Conservation (phyloP, 208 protist species). For the Naegleria gruberi region DNA sequence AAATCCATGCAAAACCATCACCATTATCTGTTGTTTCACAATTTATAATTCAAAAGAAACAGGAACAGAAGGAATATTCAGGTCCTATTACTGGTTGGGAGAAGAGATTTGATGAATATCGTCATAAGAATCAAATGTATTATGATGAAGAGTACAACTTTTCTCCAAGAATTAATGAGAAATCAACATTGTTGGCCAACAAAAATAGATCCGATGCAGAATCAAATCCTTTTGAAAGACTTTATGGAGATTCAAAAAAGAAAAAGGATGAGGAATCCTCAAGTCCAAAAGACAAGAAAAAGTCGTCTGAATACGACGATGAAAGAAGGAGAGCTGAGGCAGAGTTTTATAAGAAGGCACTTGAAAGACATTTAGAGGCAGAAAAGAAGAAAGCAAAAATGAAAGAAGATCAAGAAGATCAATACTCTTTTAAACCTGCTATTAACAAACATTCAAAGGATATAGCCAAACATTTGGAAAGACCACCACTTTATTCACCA, state of each 20-base stretch:
- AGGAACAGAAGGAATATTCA: neutral
- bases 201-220: neutral
- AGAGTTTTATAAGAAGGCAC: neutral
- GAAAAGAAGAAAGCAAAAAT: neutral
- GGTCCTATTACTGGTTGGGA: constrained; percentile 3
- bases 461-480: neutral
- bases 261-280: neutral
- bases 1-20: neutral
- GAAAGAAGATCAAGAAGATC: neutral
- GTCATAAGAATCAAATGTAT: no score
- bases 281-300: neutral
- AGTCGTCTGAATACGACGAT: neutral
- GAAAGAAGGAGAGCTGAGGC: neutral
- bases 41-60: neutral
- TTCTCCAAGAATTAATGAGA: neutral
- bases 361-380: neutral
- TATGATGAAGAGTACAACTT: neutral
- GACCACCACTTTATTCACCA: neutral
- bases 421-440: neutral
- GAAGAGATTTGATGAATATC: neutral
- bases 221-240: neutral
- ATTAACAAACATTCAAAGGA: neutral
- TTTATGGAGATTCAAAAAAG: neutral
- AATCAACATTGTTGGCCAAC: neutral
- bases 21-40: neutral